Base-by-base conservation (phyloP, 2,329 filamentous ascomycete genomes). In the Trichophyton verrucosum region DNA sequence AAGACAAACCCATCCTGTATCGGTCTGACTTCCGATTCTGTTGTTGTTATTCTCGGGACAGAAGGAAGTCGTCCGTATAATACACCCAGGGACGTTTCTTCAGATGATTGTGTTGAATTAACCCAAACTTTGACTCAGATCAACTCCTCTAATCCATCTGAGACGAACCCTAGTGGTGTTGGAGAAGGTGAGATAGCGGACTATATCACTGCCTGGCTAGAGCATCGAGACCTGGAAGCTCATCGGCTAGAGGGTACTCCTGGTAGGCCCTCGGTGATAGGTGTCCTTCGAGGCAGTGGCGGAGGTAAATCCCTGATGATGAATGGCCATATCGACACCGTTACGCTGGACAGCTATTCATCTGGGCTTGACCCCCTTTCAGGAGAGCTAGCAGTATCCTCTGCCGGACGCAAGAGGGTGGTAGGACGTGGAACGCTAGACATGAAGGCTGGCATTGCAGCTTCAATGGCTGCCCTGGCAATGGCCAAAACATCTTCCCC, bases 31-130 rank as follows among this genome's bases (percentile, higher is more conserved):
- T 65, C 71, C 0, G 72, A 82, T n/a, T 80, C 83, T 0, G 76
- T 84, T 0, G 77, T 89, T 0, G 78, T 90, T 0, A 69, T 90
- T 1, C 79, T 88, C 47, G 85, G 82, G 63, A 90, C 87, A 0
- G 86, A 88, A 69, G 85, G 85, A 0, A 66, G 68, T 7, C 77
- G 86, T 42, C 75, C 79, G 1, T 87, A 88, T 64, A 57, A 65
- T 0, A 61, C 70, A 8, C 81, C 81, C 0, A 61, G 63, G 3
- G 70, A 74, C 33, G 76, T 80, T 0, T 73, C 73, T 1, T 62
- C 65, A 2, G 74, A 79, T 3, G 76, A 80, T 44, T 65, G 75
- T 0, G 71, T 78, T 3, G 59, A 62, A 0, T 65, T 82, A 33
- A 77, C 79, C 0, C 76, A 78, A 61, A 69, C 67, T 0, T 70